Conservation (phyloP, 306 rosid species). For the Crotalaria pallida region DNA sequence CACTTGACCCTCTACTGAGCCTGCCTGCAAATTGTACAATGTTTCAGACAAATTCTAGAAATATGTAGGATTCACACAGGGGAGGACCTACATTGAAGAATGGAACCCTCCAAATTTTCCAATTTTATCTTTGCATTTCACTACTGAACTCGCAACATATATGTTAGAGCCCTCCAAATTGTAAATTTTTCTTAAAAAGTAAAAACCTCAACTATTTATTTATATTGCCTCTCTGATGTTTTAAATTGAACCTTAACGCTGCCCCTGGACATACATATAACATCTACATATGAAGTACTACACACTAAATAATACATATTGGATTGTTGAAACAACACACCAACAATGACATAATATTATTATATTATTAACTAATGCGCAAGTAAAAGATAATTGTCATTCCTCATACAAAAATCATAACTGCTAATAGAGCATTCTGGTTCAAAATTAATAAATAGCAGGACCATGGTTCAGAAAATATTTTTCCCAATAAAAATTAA, state of each 20-base stretch:
- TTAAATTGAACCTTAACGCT: slow-evolving; percentile 8
- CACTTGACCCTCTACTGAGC: slow-evolving; percentile 88
- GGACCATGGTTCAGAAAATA: not conserved
- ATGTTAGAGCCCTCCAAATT: not conserved
- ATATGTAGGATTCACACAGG: not conserved
- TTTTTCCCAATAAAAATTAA: not conserved
- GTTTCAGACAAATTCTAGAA: slow-evolving; percentile 1
- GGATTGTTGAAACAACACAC: not conserved
- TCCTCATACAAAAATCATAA: not conserved
- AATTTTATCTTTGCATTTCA: not conserved
- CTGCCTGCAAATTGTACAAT: slow-evolving; percentile 59
- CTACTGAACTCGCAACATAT: not conserved
- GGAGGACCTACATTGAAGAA: not conserved
- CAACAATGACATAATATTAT: not conserved
- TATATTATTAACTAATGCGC: not conserved
- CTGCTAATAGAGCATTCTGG: not conserved
- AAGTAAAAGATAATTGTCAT: not conserved
- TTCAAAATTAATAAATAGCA: slow-evolving; percentile 4
- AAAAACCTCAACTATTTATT: not conserved
- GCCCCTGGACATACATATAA: not conserved
- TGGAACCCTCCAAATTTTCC: not conserved
- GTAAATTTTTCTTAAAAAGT: not conserved
- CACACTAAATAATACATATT: not conserved
- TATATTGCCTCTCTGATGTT: not conserved
- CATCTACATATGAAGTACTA: not conserved